Conservation (phyloP, 2,329 filamentous ascomycete genomes). For the Paradendryphiella salina region DNA sequence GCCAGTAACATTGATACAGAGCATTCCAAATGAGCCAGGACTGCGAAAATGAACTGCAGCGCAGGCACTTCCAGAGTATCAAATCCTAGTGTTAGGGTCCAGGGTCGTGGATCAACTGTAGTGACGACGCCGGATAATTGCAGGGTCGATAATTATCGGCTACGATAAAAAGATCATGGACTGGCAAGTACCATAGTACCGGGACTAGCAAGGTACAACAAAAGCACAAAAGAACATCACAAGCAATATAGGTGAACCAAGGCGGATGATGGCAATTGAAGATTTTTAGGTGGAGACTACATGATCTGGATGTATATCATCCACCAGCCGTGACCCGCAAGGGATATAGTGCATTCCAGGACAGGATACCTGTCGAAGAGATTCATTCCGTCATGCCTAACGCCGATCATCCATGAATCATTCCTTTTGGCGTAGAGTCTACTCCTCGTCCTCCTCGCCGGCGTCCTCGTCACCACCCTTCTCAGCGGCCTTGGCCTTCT, state of each 20-base stretch:
- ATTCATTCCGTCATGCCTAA: slow-evolving; percentile 45
- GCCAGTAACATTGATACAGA: no score
- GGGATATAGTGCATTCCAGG: slow-evolving; percentile 39
- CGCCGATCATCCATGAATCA: slow-evolving; percentile 44
- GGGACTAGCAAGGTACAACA: background rate
- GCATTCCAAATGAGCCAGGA: no score
- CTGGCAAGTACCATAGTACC: no score
- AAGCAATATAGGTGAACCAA: background rate
- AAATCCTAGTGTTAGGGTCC: no score
- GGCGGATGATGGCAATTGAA: slow-evolving; percentile 39
- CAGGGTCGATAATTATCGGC: no score
- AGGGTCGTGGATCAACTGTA: no score
- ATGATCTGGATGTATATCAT: slow-evolving; percentile 31
- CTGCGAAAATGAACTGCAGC: no score
- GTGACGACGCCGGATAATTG: no score
- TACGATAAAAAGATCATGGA: no score
- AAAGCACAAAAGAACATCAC: background rate
- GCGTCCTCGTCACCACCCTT: slow-evolving; percentile 77
- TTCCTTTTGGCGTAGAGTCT: slow-evolving; percentile 36
- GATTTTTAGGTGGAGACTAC: slow-evolving; percentile 42
- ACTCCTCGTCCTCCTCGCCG: slow-evolving; percentile 85
- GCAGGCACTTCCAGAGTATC: no score
- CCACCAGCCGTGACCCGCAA: slow-evolving; percentile 35
- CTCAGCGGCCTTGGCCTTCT: slow-evolving; percentile 98
- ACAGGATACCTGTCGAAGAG: slow-evolving; percentile 34